A percentile compares a stretch with the other conserved stretches of the same genome.
Evolutionary conservation across 352 stramenopile species (phyloP).

Genomic region (Halophytophthora polymorphica): DNA sequence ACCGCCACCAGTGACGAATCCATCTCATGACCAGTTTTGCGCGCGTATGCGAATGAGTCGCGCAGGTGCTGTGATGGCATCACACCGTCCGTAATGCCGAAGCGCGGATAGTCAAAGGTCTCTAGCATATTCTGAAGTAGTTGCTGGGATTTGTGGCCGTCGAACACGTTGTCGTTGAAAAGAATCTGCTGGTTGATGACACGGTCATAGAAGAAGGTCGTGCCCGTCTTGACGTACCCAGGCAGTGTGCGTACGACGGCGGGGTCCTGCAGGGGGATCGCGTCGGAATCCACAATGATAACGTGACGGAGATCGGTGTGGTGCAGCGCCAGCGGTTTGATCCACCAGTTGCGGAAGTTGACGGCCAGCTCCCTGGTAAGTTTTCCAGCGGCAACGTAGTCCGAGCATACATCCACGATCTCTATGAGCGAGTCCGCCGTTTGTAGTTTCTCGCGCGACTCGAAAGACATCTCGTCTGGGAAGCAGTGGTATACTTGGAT

Average conservation of each 20-base stretch:
- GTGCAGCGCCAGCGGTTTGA: conserved; percentile 19
- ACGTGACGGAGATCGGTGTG: conserved; percentile 16
- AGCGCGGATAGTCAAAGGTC: conserved; percentile 3
- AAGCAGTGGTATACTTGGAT: conserved; percentile 39
- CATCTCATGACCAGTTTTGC: conserved; percentile 9
- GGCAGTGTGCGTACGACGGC: conserved; percentile 16
- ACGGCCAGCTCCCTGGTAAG: not conserved
- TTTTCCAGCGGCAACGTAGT: not conserved
- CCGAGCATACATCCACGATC: conserved; percentile 28
- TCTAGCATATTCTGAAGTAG: not conserved
- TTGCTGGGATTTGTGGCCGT: not conserved
- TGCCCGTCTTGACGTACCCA: conserved; percentile 28
- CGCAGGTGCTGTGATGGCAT: conserved; percentile 8
- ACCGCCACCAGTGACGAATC: conserved; percentile 20
- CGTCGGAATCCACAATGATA: conserved; percentile 28
- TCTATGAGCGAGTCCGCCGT: conserved; percentile 16
- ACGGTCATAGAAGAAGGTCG: conserved; percentile 46
- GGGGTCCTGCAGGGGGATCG: conserved; percentile 27
- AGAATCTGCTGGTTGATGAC: conserved; percentile 21
- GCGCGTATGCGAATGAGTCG: conserved; percentile 7
- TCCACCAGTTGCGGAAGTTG: conserved; percentile 21
- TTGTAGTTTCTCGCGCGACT: conserved; percentile 13
- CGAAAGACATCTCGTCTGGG: conserved; percentile 19
- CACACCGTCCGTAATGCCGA: not conserved
- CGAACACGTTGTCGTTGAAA: conserved; percentile 7